Evolutionary conservation across 2,329 filamentous ascomycete genomes (phyloP).

Genomic region (Penicillium janthinellum): DNA sequence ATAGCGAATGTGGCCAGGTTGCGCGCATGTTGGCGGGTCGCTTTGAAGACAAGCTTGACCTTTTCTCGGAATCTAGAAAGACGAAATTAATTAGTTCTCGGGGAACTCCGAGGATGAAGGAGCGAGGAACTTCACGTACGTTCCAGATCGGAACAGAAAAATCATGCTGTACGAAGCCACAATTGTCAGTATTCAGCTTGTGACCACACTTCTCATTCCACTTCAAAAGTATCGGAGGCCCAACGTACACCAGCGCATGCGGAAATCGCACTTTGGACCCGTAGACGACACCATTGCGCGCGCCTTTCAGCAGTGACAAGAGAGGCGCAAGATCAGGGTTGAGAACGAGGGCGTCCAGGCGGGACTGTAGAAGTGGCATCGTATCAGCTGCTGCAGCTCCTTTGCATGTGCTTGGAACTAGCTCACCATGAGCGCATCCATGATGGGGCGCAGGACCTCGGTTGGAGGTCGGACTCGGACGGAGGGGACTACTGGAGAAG

Average conservation of each 20-base stretch:
- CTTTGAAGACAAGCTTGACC: constrained; percentile 72
- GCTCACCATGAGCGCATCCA: constrained; percentile 41
- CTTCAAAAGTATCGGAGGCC: constrained; percentile 2
- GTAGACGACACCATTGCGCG: constrained; percentile 96
- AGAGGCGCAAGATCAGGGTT: constrained; percentile 84
- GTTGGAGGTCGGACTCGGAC: constrained; percentile 24
- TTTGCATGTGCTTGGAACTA: constrained; percentile 16
- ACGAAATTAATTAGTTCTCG: constrained; percentile 12
- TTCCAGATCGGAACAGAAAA: constrained; percentile 90
- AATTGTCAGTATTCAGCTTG: constrained; percentile 19
- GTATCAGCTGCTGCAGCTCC: constrained; percentile 5
- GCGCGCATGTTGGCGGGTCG: constrained; percentile 84
- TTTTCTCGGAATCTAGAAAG: constrained; percentile 69
- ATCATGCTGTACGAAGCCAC: constrained; percentile 69
- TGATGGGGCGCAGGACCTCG: constrained; percentile 33
- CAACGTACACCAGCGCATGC: constrained; percentile 79
- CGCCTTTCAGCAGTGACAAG: constrained; percentile 83
- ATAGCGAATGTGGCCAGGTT: constrained; percentile 91
- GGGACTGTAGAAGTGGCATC: constrained; percentile 51
- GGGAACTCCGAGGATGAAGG: constrained; percentile 7
- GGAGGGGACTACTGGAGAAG: constrained; percentile 14
- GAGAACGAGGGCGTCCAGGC: constrained; percentile 74
- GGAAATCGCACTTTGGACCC: constrained; percentile 97
- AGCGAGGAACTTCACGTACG: constrained; percentile 55
- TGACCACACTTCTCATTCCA: background rate